These are phyloP conservation scores for Fusarium penzigii DNA, from an alignment of 2,329 filamentous ascomycete species.

Conservation along the genomic window DNA sequence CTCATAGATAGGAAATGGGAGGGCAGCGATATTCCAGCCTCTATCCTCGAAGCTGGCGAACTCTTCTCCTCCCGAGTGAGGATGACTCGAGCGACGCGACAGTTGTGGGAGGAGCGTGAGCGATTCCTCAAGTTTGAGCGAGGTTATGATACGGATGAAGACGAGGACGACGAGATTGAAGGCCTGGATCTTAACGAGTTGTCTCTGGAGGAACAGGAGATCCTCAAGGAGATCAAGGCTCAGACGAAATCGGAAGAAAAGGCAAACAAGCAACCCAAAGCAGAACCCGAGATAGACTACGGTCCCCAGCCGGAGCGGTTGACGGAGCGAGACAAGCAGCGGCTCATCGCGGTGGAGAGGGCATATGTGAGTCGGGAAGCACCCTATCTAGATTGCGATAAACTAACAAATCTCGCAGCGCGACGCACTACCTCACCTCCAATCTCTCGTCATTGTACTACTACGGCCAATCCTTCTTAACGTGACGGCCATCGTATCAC, in stretches of 20 bases:
- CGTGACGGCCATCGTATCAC: conserved; percentile 78
- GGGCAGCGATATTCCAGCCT: conserved; percentile 90
- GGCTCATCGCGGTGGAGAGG: conserved; percentile 72
- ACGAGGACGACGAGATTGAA: conserved; percentile 48
- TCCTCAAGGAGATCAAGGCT: conserved; percentile 43
- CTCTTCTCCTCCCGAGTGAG: conserved; percentile 88
- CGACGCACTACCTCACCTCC: conserved; percentile 78
- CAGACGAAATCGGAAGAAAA: conserved; percentile 36
- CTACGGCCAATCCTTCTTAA: conserved; percentile 86
- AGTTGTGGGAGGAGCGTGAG: conserved; percentile 93
- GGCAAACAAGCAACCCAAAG: conserved; percentile 11
- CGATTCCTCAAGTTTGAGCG: conserved; percentile 89
- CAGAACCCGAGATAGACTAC: conserved; percentile 37
- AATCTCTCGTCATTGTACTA: conserved; percentile 90
- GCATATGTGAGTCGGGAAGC: conserved; percentile 73
- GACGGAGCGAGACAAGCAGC: conserved; percentile 58
- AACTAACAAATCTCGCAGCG: conserved; percentile 47
- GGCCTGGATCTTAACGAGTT: conserved; percentile 49
- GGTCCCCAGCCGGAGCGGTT: conserved; percentile 52
- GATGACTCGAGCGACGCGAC: conserved; percentile 87
- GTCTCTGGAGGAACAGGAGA: conserved; percentile 39
- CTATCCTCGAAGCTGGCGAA: conserved; percentile 91
- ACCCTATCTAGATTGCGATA: not conserved
- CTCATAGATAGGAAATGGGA: conserved; percentile 87
- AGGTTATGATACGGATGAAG: conserved; percentile 69